Evolutionary conservation across 1,284 basidiomycete species (phyloP).

Genomic region (Trichosporon sp.): DNA sequence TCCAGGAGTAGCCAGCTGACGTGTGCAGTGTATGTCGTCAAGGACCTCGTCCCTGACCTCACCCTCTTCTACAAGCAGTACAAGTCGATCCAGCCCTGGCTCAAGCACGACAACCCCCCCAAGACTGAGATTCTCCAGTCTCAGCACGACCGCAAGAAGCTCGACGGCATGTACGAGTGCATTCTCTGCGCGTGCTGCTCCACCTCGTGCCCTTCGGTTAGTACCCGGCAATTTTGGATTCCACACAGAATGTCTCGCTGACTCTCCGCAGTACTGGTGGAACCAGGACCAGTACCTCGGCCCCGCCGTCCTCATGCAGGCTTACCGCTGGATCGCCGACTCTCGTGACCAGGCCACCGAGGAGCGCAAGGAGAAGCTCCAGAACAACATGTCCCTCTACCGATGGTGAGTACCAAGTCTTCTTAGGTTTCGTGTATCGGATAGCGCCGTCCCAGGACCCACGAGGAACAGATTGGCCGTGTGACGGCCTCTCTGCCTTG

Average conservation of each 20-base stretch:
- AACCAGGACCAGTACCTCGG: conserved; percentile 98
- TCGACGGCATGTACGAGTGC: conserved; percentile 97
- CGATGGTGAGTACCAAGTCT: conserved; percentile 26
- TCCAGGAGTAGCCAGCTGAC: not conserved
- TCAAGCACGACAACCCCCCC: conserved; percentile 86
- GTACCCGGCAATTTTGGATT: conserved; percentile 5
- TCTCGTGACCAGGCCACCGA: conserved; percentile 78
- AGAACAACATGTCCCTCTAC: conserved; percentile 93
- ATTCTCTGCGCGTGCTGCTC: conserved; percentile 75
- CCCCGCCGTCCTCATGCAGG: conserved; percentile 91
- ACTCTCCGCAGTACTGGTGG: conserved; percentile 75
- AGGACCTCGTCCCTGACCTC: conserved; percentile 82
- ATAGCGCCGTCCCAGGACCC: too few species aligned
- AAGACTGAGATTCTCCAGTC: conserved; percentile 73
- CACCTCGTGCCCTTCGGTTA: conserved; percentile 72
- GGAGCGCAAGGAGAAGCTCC: conserved; percentile 82
- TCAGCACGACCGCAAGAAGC: conserved; percentile 84
- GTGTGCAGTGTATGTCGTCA: conserved; percentile 88
- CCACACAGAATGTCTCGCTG: conserved; percentile 6
- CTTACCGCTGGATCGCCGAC: conserved; percentile 96
- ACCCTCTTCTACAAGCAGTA: conserved; percentile 77
- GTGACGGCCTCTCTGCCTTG: too few species aligned
- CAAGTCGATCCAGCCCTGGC: conserved; percentile 95
- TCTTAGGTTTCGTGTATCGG: not conserved
- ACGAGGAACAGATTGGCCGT: too few species aligned